Evolutionary conservation across 306 rosid genomes (phyloP), one percentile per base, ranked within the genome.

Genomic region (Dryas alaskensis): DNA sequence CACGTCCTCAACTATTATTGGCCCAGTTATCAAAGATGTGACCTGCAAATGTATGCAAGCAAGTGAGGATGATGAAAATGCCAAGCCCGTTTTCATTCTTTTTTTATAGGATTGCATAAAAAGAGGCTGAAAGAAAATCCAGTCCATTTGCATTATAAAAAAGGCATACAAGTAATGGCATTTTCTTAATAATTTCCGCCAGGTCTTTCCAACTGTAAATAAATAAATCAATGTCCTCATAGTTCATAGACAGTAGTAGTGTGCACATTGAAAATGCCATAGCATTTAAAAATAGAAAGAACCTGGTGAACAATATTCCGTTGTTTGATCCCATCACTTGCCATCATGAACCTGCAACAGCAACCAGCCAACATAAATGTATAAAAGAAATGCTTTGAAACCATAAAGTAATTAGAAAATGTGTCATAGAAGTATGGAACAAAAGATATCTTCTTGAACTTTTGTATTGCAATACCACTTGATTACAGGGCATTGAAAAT

Each of bases 251-350:
- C 17, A 3, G 37, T 51, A 25, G 4, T 68, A 45, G 11, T 2
- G 13, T 10, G 0, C 40, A 48, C 49, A 16, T 54, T 1, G 2
- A n/a, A 74, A 74, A 27, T 45, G 40, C 55, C 4, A 25, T 8
- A 45, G 57, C 16, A 49, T 10, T 64, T 65, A 81, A 48, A 43
- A 46, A 65, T 63, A 55, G 53, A 70, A 45, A 55, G 40, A 66
- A 93, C 98, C 97, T 89, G 88, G 73, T 87, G 86, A 81, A 91
- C 81, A 68, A 81, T 68, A 63, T 81, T 86, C 4, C 94, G 80
- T 72, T 88, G 88, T 87, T 93, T 93, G 81, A 93, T 91, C 79
- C 98, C 98, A 60, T 93, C 97, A 58, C 98, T 82, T 17, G 98
- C 97, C 89, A 86, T 93, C 96, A 93, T 83, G 86, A 93, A 93